phyloP scores from a whole-genome alignment of 306 rosid species.

The Purshia tridentata region DNA sequence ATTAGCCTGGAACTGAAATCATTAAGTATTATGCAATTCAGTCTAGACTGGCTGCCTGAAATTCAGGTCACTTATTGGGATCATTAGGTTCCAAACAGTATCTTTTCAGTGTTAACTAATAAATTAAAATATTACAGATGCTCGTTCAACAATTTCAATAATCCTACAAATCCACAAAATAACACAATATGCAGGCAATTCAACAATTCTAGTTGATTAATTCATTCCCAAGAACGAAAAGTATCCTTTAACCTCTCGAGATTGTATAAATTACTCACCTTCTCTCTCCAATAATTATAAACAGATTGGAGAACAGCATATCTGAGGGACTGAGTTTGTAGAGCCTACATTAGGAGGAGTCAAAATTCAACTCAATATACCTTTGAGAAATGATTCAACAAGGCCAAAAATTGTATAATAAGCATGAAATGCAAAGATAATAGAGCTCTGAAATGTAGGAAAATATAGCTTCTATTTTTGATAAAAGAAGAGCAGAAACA shows the following conservation, averaged over 20 bases:
- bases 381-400: conserved; percentile 16
- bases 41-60: not conserved
- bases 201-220: not conserved
- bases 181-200: not conserved
- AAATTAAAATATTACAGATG: not conserved
- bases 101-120: too few relatives aligned
- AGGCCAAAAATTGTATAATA: not conserved
- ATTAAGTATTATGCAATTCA: not conserved
- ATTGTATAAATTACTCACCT: conserved; percentile 47
- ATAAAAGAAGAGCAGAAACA: not conserved
- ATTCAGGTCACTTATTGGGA: not conserved
- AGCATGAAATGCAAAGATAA: not conserved
- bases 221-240: not conserved
- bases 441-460: not conserved
- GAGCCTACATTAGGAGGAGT: conserved; percentile 53
- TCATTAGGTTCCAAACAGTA: not conserved
- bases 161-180: not conserved
- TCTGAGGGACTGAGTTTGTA: conserved; percentile 58
- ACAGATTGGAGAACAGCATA: conserved; percentile 54
- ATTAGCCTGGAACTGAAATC: not conserved
- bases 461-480: not conserved
- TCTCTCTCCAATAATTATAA: conserved; percentile 86
- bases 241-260: not conserved
- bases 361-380: not conserved
- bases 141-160: not conserved